These are phyloP conservation scores for grape (Vitis vinifera) DNA, from an alignment of 164 flowering plant species.

Conservation along the genomic window DNA sequence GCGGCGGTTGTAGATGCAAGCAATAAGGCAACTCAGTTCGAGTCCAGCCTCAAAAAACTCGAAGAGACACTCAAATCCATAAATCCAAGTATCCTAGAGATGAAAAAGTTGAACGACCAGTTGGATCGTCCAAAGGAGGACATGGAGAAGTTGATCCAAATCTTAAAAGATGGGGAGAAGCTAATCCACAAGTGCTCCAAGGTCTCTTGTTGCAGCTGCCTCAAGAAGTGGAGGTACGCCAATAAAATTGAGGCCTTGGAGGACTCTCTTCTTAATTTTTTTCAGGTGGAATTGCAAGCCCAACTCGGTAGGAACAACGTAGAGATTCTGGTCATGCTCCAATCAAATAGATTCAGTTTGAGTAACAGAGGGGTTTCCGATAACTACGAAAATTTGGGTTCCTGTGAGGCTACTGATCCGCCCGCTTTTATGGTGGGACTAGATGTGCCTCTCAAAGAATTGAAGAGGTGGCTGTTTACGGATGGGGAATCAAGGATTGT, in stretches of 20 bases:
- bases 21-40: constrained; percentile 5
- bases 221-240: too few relatives aligned
- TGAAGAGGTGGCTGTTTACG: neutral
- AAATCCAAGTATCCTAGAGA: constrained; percentile 9
- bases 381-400: too few relatives aligned
- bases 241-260: too few relatives aligned
- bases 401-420: neutral
- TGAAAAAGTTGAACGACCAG: neutral
- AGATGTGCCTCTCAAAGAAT: neutral
- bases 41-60: constrained; percentile 5
- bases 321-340: too few relatives aligned
- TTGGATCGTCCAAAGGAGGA: neutral
- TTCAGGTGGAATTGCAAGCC: too few relatives aligned
- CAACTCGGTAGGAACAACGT: too few relatives aligned
- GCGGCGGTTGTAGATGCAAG: neutral
- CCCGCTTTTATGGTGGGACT: constrained; percentile 4
- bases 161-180: too few relatives aligned
- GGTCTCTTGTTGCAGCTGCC: too few relatives aligned
- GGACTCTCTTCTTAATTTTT: too few relatives aligned
- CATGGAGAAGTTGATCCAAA: neutral
- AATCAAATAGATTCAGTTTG: too few relatives aligned
- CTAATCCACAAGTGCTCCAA: too few relatives aligned
- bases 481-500: neutral
- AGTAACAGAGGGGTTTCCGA: too few relatives aligned
- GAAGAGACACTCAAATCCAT: constrained; percentile 1